Evolutionary conservation across 2,329 filamentous ascomycete genomes (phyloP).

Genomic region (Fusarium udum): DNA sequence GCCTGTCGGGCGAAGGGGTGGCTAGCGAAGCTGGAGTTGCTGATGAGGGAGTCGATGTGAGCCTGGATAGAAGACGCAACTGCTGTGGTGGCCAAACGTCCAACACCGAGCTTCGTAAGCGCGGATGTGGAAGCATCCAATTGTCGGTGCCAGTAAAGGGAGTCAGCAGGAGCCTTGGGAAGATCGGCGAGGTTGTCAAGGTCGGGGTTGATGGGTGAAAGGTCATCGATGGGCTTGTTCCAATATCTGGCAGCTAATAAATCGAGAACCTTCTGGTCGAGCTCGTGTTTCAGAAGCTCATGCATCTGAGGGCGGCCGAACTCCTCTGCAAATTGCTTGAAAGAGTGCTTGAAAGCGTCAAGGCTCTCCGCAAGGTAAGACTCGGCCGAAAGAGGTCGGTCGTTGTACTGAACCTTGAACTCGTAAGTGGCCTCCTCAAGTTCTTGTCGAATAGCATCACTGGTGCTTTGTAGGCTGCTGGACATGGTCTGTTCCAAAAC

Average conservation of each 20-base stretch:
- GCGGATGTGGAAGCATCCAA: conserved; percentile 91
- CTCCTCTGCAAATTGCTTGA: conserved; percentile 89
- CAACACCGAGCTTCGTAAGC: conserved; percentile 93
- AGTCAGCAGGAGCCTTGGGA: conserved; percentile 84
- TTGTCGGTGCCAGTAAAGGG: conserved; percentile 91
- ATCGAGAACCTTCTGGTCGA: conserved; percentile 95
- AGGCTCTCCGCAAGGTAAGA: conserved; percentile 96
- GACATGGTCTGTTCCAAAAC: conserved; percentile 98
- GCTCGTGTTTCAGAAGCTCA: conserved; percentile 86
- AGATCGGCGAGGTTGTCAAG: conserved; percentile 79
- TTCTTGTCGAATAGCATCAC: conserved; percentile 92
- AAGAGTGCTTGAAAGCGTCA: conserved; percentile 96
- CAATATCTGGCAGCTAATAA: conserved; percentile 93
- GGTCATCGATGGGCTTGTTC: conserved; percentile 92
- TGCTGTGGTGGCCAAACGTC: conserved; percentile 89
- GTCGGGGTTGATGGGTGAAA: conserved; percentile 73
- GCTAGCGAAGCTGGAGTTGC: conserved; percentile 82
- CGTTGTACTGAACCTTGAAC: conserved; percentile 99
- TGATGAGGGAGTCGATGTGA: conserved; percentile 81
- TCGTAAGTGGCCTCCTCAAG: conserved; percentile 97
- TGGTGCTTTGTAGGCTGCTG: conserved; percentile 85
- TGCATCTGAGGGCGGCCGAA: conserved; percentile 92
- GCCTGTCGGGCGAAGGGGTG: conserved; percentile 93
- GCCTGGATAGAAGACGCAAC: conserved; percentile 88
- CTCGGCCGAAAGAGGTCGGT: conserved; percentile 91